Percentiles rank a stretch among this genome's conserved stretches.
Evolutionary conservation across 2,329 filamentous ascomycete species (phyloP).

Genomic region (Pseudogymnoascus pannorum): DNA sequence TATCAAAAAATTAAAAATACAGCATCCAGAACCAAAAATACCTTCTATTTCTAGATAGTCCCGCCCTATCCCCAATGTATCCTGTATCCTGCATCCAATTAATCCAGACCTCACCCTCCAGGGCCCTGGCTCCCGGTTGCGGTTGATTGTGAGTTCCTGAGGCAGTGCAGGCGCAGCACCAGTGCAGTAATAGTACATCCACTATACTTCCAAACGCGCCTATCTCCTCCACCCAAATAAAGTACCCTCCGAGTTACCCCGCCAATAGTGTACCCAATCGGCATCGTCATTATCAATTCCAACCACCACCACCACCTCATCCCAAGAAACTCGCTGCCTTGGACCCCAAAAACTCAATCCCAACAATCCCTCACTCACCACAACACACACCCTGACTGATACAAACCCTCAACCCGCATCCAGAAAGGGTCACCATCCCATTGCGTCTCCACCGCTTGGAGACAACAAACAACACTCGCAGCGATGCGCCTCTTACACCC

Average conservation of each 20-base stretch:
- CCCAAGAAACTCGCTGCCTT: neutral
- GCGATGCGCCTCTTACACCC: neutral
- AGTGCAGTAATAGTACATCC: neutral
- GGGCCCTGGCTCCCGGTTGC: neutral
- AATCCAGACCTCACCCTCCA: neutral
- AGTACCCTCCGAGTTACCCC: neutral
- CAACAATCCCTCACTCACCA: neutral
- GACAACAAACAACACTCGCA: neutral
- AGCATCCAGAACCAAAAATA: too few species aligned
- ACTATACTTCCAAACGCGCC: neutral
- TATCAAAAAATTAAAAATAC: neutral
- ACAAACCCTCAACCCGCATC: neutral
- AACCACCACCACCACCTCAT: neutral
- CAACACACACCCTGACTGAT: neutral
- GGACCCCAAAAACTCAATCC: neutral
- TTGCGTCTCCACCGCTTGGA: conserved; percentile 3
- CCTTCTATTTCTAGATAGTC: neutral
- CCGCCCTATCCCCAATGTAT: too few species aligned
- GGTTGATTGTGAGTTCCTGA: neutral
- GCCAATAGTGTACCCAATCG: neutral
- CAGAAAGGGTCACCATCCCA: neutral
- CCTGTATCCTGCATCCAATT: neutral
- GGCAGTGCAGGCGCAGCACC: neutral
- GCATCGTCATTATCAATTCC: neutral
- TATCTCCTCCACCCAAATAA: neutral